Evolutionary conservation across 352 stramenopile species (phyloP), one percentile per base, ranked within the genome.

Genomic region (Phytopythium boreale): DNA sequence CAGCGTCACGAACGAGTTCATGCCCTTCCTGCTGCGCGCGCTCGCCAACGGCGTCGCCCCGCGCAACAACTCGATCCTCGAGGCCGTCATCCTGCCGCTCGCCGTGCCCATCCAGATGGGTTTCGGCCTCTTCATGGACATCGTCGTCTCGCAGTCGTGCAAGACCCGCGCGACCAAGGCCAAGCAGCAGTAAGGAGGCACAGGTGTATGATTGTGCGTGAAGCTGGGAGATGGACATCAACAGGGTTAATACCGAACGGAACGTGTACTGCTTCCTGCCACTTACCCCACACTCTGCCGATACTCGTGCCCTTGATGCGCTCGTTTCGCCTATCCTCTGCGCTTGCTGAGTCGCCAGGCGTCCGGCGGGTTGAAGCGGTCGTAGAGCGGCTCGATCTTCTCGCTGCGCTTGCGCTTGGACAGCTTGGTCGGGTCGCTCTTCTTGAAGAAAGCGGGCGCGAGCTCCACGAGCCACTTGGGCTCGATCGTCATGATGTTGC

Each of bases 401-500:
- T 99, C 96, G 71, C 97, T 98, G 44, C 96, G 92, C 74, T 99
- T 99, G 57, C 91, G 86, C 77, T 98, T 98, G 11, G 97, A 98
- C 46, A 99, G 92, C 74, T 98, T 98, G 66, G 98, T 98, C 11
- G 97, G 93, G 74, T 99, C 97, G 15, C 96, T 95, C 67, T 97
- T 95, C 75, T 98, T 98, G 78, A 99, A 99, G 67, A 90, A 98
- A 34, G 89, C 92, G 0, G 96, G 96, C 12, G 95, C 96, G 19
- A 99, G 77, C 80, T 99, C 97, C 29, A 99, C 89, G 20, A 99
- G 88, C 97, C 97, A 99, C 72, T 99, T 99, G 22, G 98, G 92
- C 80, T 99, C 97, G 77, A 99, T 99, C 9, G 97, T 97, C 95
- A 99, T 98, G 61, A 99, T 97, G 69, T 99, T 99, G 64, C 97